phyloP scores from a whole-genome alignment of 106 monocot genomes.

The Chionographis japonica region DNA sequence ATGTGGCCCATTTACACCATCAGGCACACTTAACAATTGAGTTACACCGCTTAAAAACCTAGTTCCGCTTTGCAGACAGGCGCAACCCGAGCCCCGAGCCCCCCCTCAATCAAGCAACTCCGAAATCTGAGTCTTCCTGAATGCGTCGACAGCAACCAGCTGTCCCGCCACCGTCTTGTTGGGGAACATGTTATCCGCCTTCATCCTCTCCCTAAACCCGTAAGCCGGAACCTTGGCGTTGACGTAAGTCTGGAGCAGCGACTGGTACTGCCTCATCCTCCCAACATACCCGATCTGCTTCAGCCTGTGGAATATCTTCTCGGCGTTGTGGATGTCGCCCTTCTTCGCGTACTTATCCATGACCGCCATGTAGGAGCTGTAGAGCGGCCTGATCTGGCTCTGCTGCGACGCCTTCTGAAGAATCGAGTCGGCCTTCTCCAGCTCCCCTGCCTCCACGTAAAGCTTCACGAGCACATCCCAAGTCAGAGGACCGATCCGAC shows the following conservation, averaged over 20 bases:
- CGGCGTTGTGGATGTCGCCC: constrained; percentile 66
- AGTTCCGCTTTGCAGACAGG: too few relatives aligned
- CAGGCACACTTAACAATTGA: too few relatives aligned
- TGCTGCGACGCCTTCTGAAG: constrained; percentile 40
- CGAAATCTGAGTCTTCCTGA: constrained; percentile 25
- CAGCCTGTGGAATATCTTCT: constrained; percentile 65
- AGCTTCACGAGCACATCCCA: constrained; percentile 76
- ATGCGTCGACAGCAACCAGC: constrained; percentile 32
- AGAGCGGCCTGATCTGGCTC: constrained; percentile 36
- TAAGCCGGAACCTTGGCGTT: constrained; percentile 57
- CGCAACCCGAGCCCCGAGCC: too few relatives aligned
- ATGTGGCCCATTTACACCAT: too few relatives aligned
- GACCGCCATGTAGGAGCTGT: constrained; percentile 34
- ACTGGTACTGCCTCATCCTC: constrained; percentile 29
- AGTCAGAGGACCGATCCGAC: constrained; percentile 41
- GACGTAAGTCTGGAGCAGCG: constrained; percentile 49
- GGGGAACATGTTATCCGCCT: constrained; percentile 50
- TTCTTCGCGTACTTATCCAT: constrained; percentile 50
- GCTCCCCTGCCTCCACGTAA: constrained; percentile 51
- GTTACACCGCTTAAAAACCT: too few relatives aligned
- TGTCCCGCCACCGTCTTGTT: constrained; percentile 35
- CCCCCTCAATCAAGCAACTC: constrained; percentile 35
- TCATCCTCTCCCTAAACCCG: constrained; percentile 84
- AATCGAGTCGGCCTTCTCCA: constrained; percentile 65
- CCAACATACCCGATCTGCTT: constrained; percentile 29